Percentiles rank a stretch among this genome's conserved stretches.
Conservation (phyloP, 768 basidiomycete species). For the Calocera viscosa region DNA sequence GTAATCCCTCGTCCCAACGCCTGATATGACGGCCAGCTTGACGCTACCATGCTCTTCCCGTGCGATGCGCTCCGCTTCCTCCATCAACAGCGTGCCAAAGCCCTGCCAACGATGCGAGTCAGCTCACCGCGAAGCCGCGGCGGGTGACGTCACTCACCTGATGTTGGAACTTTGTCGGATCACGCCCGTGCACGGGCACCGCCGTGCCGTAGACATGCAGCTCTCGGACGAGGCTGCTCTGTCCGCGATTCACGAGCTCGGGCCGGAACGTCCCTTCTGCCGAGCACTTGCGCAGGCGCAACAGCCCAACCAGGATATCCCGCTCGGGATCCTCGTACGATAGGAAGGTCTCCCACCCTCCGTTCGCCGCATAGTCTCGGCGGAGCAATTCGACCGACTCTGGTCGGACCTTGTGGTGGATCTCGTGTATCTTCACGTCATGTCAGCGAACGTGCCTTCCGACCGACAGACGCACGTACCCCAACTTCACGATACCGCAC, state of each 20-base stretch:
- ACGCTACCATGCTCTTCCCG: constrained; percentile 91
- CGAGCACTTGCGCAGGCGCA: constrained; percentile 87
- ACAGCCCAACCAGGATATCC: constrained; percentile 88
- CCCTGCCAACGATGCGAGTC: constrained; percentile 41
- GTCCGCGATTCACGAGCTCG: constrained; percentile 63
- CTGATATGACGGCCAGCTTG: constrained; percentile 95
- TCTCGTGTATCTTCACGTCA: constrained; percentile 76
- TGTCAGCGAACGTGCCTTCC: neutral
- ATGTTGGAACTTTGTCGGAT: constrained; percentile 97
- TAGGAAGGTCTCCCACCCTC: constrained; percentile 98
- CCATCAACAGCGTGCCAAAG: constrained; percentile 95
- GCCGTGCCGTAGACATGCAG: constrained; percentile 97
- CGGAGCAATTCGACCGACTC: constrained; percentile 90
- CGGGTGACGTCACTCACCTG: constrained; percentile 38
- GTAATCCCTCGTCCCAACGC: constrained; percentile 94
- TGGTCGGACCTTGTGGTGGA: constrained; percentile 93
- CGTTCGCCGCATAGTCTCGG: constrained; percentile 91
- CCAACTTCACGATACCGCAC: constrained; percentile 97
- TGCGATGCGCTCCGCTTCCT: constrained; percentile 97
- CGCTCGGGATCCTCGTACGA: constrained; percentile 97
- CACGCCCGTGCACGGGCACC: constrained; percentile 89
- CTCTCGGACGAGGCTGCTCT: constrained; percentile 89
- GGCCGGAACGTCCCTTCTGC: constrained; percentile 95
- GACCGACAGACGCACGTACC: constrained; percentile 36
- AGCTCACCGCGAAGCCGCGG: constrained; percentile 10